Evolutionary conservation across 352 stramenopile genomes (phyloP).

Genomic region (Lagenidium giganteum): DNA sequence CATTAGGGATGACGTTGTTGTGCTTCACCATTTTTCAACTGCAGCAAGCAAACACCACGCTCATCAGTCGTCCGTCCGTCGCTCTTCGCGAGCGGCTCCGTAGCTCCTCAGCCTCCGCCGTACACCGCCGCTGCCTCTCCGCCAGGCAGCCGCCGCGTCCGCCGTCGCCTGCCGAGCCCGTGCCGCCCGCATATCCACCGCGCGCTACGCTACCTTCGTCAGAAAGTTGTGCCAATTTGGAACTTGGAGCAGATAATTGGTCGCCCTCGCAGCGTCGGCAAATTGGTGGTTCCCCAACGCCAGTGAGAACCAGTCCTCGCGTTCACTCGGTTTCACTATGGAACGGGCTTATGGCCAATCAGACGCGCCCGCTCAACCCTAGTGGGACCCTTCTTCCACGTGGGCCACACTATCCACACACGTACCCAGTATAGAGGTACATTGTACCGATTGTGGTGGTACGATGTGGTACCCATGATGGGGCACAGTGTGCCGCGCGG

Average conservation of each 20-base stretch:
- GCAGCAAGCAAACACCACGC: conserved; percentile 2
- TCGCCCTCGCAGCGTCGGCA: conserved; percentile 16
- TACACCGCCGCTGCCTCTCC: neutral
- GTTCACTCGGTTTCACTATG: conserved; percentile 64
- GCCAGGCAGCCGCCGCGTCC: neutral
- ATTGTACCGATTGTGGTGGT: conserved; percentile 11
- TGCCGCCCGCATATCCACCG: conserved; percentile 13
- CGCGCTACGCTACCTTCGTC: conserved; percentile 51
- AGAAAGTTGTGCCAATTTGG: conserved; percentile 89
- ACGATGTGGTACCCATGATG: neutral
- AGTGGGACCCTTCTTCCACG: no score
- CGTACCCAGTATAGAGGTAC: no score
- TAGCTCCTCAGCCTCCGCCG: neutral
- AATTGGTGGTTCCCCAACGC: conserved; percentile 84
- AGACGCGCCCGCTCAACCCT: conserved; percentile 11
- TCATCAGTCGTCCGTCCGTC: conserved; percentile 6
- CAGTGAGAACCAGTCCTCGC: conserved; percentile 65
- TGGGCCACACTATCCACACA: no score
- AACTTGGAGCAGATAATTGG: conserved; percentile 65
- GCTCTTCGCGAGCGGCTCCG: neutral
- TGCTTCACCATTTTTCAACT: conserved; percentile 97
- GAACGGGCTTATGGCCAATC: conserved; percentile 31
- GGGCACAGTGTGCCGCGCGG: conserved; percentile 16
- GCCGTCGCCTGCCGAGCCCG: neutral
- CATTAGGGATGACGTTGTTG: conserved; percentile 99